Evolutionary conservation across 2,329 filamentous ascomycete species (phyloP), one percentile per base, ranked within the genome.

Genomic region (Scedosporium aurantiacum): DNA sequence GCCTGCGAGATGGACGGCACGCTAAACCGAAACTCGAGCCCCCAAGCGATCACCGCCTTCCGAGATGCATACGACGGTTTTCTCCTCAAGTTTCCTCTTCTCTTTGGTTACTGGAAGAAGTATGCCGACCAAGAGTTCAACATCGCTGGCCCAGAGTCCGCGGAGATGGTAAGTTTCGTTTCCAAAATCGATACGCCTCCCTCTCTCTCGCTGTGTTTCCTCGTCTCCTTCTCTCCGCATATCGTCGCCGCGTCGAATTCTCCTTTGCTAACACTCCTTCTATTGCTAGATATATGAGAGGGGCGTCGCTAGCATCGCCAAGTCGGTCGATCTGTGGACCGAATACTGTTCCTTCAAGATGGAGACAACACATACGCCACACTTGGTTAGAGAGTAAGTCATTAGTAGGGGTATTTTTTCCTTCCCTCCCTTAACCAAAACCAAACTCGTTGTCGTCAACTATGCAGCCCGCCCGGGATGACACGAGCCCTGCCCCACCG

Each of bases 371-470:
- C 94, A 99, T 77, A 91, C 96, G 72, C 84, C 90, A 69, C 90
- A 95, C 73, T 83, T 95, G 75, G 95, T 97, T 79, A 88, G 94
- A 96, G 94, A 97, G 94, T 99, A 96, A 97, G 94, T 97, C 83
- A 79, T 76, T 76, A 65, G 66, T 68, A 72, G 75, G 28, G 77
- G 78, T 16, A 57, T 37, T 47, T 40, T 60, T 86, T 86, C 81
- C 81, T 81, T 80, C 81, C 85, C 47, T 41, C 58, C 28, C 58
- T 54, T 54, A 37, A 54, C 58, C 21, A 54, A 27, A 54, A 54
- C 7, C 58, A 47, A 52, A 32, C 41, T 41, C 21, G 25, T 60
- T 27, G 58, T 47, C 58, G 45, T 55, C 45, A 28, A 60, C 58
- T n/a, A 60, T 32, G 28, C 47, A 60, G 58, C 47, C 58, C 25